These are phyloP conservation scores for Xylariaceae sp. DNA, from an alignment of 2,329 filamentous ascomycete species.

Conservation along the genomic window DNA sequence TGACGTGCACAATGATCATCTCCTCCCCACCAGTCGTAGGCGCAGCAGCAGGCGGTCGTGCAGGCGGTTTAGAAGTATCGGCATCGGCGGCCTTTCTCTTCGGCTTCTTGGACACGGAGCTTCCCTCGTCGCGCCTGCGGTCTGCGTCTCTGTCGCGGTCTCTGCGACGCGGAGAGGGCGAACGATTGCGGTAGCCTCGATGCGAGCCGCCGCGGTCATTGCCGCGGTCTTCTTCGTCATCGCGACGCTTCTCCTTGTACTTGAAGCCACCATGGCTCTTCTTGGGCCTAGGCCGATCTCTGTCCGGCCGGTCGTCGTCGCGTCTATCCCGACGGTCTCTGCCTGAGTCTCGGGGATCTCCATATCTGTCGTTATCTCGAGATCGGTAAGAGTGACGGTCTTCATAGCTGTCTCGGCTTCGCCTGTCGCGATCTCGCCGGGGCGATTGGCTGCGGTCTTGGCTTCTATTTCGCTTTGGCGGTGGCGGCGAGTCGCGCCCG, in stretches of 20 bases:
- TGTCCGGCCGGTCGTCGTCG: background rate
- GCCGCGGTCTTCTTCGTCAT: constrained; percentile 43
- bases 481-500: constrained; percentile 16
- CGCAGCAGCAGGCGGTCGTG: constrained; percentile 22
- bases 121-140: constrained; percentile 30
- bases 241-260: constrained; percentile 53
- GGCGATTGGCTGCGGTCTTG: constrained; percentile 25
- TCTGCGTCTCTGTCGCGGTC: constrained; percentile 32
- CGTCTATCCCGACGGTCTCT: constrained; percentile 6
- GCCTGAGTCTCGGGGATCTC: background rate
- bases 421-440: constrained; percentile 11
- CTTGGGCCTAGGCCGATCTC: constrained; percentile 23
- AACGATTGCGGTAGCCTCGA: constrained; percentile 47
- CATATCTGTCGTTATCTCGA: constrained; percentile 6
- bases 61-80: constrained; percentile 31
- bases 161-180: constrained; percentile 32
- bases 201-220: constrained; percentile 37
- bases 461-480: constrained; percentile 17
- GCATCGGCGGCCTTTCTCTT: constrained; percentile 26
- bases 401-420: constrained; percentile 5
- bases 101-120: constrained; percentile 18
- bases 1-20: constrained; percentile 92
- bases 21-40: constrained; percentile 50
- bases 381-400: constrained; percentile 6
- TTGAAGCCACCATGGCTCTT: constrained; percentile 47